Evolutionary conservation across 345 rosid genomes (phyloP).

Genomic region (Populus ilicifolia): DNA sequence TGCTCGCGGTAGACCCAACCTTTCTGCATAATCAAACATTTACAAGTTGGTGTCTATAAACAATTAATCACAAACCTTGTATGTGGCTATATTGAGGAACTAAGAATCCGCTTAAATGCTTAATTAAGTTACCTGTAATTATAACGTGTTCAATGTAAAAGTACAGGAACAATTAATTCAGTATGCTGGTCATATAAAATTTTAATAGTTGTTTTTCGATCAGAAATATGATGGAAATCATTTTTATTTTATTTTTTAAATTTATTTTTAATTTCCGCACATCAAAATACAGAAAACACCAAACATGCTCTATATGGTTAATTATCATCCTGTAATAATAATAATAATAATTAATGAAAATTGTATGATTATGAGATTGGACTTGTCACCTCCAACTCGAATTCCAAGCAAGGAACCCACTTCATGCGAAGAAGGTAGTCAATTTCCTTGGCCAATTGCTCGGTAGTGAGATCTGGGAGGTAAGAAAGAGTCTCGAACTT

Average conservation of each 20-base stretch:
- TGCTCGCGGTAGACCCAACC: conserved; percentile 41
- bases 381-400: conserved; percentile 38
- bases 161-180: too few relatives aligned
- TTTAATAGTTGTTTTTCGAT: too few relatives aligned
- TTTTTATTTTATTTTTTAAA: too few relatives aligned
- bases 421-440: conserved; percentile 47
- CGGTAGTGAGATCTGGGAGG: conserved; percentile 36
- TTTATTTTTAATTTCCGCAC: too few relatives aligned
- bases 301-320: not conserved
- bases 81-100: too few relatives aligned
- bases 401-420: conserved; percentile 66
- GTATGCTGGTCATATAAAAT: not conserved
- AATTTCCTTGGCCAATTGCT: conserved; percentile 36
- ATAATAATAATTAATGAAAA: not conserved
- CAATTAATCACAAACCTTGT: too few relatives aligned
- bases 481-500: conserved; percentile 37
- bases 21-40: conserved; percentile 8
- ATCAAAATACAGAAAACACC: too few relatives aligned
- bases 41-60: too few relatives aligned
- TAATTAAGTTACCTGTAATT: too few relatives aligned
- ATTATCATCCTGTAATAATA: not conserved
- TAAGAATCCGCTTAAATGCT: too few relatives aligned
- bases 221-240: too few relatives aligned
- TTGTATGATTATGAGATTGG: not conserved
- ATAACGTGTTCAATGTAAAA: too few relatives aligned